Conservation (phyloP, 2,329 filamentous ascomycete species). For the Fusarium illudens region DNA sequence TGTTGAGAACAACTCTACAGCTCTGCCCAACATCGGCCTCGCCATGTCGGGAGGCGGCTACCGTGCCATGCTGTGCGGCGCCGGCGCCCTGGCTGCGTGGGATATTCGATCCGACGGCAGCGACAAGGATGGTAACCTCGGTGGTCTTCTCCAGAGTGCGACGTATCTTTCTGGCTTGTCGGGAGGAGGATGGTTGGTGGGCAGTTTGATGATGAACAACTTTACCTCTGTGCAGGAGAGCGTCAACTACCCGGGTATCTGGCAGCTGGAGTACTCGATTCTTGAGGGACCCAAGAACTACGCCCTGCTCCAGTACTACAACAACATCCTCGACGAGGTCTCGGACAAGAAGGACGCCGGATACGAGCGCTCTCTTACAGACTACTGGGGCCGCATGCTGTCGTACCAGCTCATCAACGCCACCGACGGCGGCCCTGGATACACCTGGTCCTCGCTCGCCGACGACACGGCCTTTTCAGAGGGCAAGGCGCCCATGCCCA, state of each 20-base stretch:
- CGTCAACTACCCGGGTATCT: constrained; percentile 48
- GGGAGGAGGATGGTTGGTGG: constrained; percentile 85
- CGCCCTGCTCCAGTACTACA: constrained; percentile 52
- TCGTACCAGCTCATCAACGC: constrained; percentile 86
- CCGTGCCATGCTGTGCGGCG: constrained; percentile 84
- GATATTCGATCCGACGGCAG: constrained; percentile 71
- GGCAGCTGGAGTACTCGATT: constrained; percentile 54
- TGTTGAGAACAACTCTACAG: constrained; percentile 43
- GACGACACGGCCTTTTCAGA: constrained; percentile 53
- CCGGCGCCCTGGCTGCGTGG: constrained; percentile 80
- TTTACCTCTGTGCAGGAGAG: constrained; percentile 68
- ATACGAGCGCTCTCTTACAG: constrained; percentile 74
- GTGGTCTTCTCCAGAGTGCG: constrained; percentile 80
- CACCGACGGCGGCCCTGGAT: constrained; percentile 74
- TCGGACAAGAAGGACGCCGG: constrained; percentile 51
- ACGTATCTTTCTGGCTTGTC: constrained; percentile 85
- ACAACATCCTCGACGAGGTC: constrained; percentile 47
- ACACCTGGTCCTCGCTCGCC: constrained; percentile 79
- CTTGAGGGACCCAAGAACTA: constrained; percentile 51
- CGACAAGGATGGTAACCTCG: constrained; percentile 68
- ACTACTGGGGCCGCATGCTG: constrained; percentile 90
- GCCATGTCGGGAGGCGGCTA: constrained; percentile 87
- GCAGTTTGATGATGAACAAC: constrained; percentile 86
- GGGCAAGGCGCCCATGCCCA: constrained; percentile 57
- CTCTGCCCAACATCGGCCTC: constrained; percentile 70